A percentile compares a stretch with the other conserved stretches of the same genome.
Conservation (phyloP, 257 asterid species). For the Misopates orontium region DNA sequence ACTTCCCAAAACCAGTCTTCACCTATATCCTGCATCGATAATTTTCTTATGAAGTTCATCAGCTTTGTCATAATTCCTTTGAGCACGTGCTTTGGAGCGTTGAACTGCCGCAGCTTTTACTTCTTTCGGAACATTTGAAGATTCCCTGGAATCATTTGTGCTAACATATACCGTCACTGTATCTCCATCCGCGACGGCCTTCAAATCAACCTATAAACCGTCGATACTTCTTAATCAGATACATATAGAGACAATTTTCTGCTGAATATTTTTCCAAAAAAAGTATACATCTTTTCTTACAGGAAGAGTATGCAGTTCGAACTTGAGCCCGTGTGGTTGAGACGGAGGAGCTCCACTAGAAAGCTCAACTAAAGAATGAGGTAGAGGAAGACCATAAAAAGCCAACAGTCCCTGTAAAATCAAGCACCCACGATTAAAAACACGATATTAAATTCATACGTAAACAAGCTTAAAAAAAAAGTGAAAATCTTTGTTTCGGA, state of each 20-base stretch:
- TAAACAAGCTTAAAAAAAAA: no score
- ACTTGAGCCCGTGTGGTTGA: constrained; percentile 61
- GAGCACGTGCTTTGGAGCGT: constrained; percentile 68
- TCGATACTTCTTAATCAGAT: not conserved
- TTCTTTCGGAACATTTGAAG: constrained; percentile 62
- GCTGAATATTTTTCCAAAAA: not conserved
- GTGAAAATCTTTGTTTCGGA: not conserved
- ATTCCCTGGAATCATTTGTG: constrained; percentile 57
- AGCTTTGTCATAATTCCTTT: constrained; percentile 58
- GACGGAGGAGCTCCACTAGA: constrained; percentile 49
- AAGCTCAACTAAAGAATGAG: constrained; percentile 68
- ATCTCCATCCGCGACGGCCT: constrained; percentile 98
- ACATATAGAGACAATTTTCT: no score
- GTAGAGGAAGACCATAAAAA: constrained; percentile 80
- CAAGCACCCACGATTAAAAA: constrained; percentile 33
- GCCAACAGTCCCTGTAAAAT: constrained; percentile 50
- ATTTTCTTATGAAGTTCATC: constrained; percentile 74
- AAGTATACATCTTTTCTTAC: constrained; percentile 41
- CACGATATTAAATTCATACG: not conserved
- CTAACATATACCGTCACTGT: constrained; percentile 78
- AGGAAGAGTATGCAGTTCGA: constrained; percentile 80
- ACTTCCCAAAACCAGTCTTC: no score
- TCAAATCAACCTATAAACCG: constrained; percentile 64
- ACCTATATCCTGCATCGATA: constrained; percentile 81
- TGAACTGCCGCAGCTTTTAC: constrained; percentile 61